Base-by-base conservation (phyloP, 495 filamentous ascomycete species). In the Podospora bellae-mahoneyi region DNA sequence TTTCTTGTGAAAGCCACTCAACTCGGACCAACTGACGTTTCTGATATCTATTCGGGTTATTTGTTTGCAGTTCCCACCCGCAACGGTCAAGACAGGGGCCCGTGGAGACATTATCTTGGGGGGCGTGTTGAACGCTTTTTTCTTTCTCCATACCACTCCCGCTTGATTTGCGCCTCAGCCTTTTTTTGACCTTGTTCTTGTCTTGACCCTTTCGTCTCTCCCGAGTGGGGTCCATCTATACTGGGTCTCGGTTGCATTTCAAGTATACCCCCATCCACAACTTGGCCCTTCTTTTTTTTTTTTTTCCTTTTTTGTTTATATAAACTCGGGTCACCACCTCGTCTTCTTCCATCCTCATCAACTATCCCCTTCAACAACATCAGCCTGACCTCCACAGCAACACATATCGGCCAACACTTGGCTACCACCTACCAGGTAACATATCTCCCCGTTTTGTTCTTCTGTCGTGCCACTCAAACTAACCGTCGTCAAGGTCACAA, bases 181-280 rank as follows among this genome's bases (percentile, higher is more conserved):
- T 64, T 69, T 64, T 62, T 23, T 23, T 23, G 64, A 64, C 56
- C 64, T 69, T 60, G 62, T 66, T 39, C 66, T 32, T 32, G 61
- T 63, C 61, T 48, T n/a, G 18, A 23, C 67, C 44, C 34, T 44
- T 26, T 54, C 60, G 34, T 63, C 56, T 63, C 56, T 16, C 69
- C 66, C 30, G 60, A 27, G 69, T 63, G 69, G 65, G 67, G 57
- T 39, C 67, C 27, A 39, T 65, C 56, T 71, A 70, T 58, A 58
- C 55, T 62, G 27, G 60, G 48, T 66, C 66, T 67, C 48, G 39
- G 53, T 57, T 66, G 32, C 61, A 59, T 18, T 44, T 16, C 39
- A 9, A 20, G n/a, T 60, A 55, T 60, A 58, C 55, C 55, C 55
- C 23, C 55, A 19, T 58, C 55, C n/a, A 58, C 55, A 20, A 23